Evolutionary conservation across 257 asterid genomes (phyloP), one percentile per base, ranked within the genome.

Genomic region (Lavandula angustifolia): DNA sequence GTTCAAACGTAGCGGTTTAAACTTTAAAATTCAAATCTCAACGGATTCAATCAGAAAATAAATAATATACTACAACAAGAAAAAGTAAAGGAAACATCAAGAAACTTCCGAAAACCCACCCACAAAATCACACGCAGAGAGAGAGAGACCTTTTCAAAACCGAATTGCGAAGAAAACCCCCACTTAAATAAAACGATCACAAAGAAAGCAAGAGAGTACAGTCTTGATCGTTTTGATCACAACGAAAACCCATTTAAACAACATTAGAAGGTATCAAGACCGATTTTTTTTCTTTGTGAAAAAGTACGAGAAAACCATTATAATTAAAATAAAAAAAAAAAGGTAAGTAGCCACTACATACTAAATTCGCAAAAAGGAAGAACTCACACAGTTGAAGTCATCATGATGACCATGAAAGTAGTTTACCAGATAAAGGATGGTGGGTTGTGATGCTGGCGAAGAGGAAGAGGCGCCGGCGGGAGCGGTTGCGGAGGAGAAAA

Each of bases 401-500:
- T 12, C 4, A 40, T 11, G 1, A 43, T 60, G 53, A 60, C 29
- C 13, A 57, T 29, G 3, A 60, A 12, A 60, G n/a, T 41, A 4
- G 1, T 37, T 37, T 5, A 22, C 68, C 68, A 40, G 50, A 35
- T 22, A 7, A 43, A 22, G 9, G 7, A 8, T 59, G 35, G 13
- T 49, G 42, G 43, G 12, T 10, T 13, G 34, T 7, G 46, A 13
- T 22, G 27, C 27, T 22, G 27, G 27, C 27, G 27, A 22, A 22
- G 27, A 22, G 27, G 27, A 22, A 22, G 27, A 22, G 27, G 27
- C 27, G 13, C 5, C 51, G 1, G 54, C 7, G 64, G 14, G 72
- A 11, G 3, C 59, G 60, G 48, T 57, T 48, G 74, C 10, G 67
- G 54, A 32, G 62, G 44, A 60, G 55, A 40, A 68, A 37, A 60